Base-by-base conservation (phyloP, 2,329 filamentous ascomycete genomes). In the Pseudocercospora pini-densiflorae region DNA sequence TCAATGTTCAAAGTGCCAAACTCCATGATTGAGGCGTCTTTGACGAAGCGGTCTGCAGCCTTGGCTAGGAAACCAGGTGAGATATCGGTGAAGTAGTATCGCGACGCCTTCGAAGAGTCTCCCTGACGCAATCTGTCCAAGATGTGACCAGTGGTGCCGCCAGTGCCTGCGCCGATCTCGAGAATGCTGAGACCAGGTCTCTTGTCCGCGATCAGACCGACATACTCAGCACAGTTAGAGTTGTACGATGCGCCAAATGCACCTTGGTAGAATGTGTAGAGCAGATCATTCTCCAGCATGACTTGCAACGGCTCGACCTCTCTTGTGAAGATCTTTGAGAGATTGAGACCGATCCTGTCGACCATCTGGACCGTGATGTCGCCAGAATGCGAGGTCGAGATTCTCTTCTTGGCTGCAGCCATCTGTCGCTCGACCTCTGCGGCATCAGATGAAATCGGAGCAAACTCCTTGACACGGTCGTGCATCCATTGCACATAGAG, bases 11-110 rank as follows among this genome's bases (percentile, higher is more conserved):
- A 67, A 1, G 69, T 63, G 12, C 70, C 68, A 59, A 74, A 82
- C 5, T 70, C 58, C 63, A 65, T 65, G 9, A 61, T 47, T 2
- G 45, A 33, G 16, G 47, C 58, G 12, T 65, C 57, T n/a, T 23
- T 33, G 1, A 43, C 43, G 54, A 66, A 66, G 12, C 53, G 59
- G 36, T 77, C 72, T 14, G 71, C 66, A 0, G 78, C 81, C 2
- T 73, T 67, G 5, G 78, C 76, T 45, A 85, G 81, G 73, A 81
- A 82, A 5, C 74, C 77, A 3, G 75, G 63, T 0, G 79, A 80
- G 8, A 83, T 77, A 65, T 84, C 82, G 0, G 84, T 84, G 71
- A 76, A 85, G 0, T 79, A 81, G 69, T 85, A 85, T 2, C 45
- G 59, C 9, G 59, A 59, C 1, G 55, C 59, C 4, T 57, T 67